Evolutionary conservation across 2,329 filamentous ascomycete genomes (phyloP), one percentile per base, ranked within the genome.

Genomic region (Pseudogymnoascus sp.): DNA sequence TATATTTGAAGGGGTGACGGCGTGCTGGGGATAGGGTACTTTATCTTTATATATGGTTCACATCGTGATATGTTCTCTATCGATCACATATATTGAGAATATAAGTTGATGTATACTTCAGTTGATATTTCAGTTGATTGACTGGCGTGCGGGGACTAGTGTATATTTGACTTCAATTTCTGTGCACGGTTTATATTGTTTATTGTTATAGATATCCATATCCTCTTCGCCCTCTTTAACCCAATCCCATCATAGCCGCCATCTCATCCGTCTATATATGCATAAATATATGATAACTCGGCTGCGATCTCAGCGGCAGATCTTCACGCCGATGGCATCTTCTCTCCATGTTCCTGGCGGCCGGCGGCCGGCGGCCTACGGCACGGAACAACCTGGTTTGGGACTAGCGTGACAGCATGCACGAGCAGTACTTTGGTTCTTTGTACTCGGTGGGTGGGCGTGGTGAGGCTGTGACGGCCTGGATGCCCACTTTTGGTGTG

Each of bases 61-160:
- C 28, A 53, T 53, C 31, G 47, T 53, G 47, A 53, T 16, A 7
- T 16, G n/a, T 18, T 31, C 23, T 53, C 16, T 28, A 28, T 31
- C 47, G 3, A 31, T 53, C 25, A 53, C 25, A 53, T 53, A 28
- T 28, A 31, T 14, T 53, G 47, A 31, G 25, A 53, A 53, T 53
- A 53, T 53, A 31, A 5, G n/a, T 53, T 53, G 47, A 31, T 53
- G 47, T 53, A 53, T 53, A 53, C 47, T 53, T 53, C 47, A 53
- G 23, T 5, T 53, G n/a, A n/a, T n/a, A n/a, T n/a, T n/a, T n/a
- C n/a, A n/a, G n/a, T n/a, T 28, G n/a, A 53, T 31, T 5, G 31
- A 31, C 25, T 11, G 31, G 47, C 23, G 14, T 50, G 44, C 1
- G 44, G 44, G 44, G 44, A 16, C 12, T 50, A 28, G 44, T 28